Base-by-base conservation (phyloP, 371 early-diverging fungal species). In the Rhizopus microsporus region DNA sequence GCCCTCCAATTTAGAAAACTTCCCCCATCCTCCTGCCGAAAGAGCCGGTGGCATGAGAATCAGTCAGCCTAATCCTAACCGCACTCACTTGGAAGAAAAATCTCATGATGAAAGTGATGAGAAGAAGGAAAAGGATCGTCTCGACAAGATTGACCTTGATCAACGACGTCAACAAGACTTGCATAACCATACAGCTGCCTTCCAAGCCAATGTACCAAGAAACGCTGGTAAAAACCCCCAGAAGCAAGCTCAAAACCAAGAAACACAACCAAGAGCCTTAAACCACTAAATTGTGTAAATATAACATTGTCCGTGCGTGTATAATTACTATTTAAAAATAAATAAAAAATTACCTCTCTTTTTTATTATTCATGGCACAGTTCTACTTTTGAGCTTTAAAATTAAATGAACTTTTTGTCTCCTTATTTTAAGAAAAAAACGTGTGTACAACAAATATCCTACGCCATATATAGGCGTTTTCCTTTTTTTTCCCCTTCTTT, bases 1-100 rank as follows among this genome's bases (percentile, higher is more conserved):
- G 7, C 32, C 32, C 32, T 15, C 43, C n/a, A 54, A 44, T 44
- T 44, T 15, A 15, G 17, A 44, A 44, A 40, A 54, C 37, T 44
- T 45, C 7, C 43, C 56, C 5, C 38, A 45, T 31, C 31, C 53
- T 47, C 63, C 57, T 34, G 63, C 63, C 37, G 53, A 62, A 31
- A 52, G 35, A 39, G 67, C 62, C 1, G 67, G 67, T 52, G 67
- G 67, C 37, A 62, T 62, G 62, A 49, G 67, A 51, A 59, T 59
- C 15, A 67, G 59, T 53, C 43, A 54, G 29, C 59, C 67, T 23
- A 56, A 66, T 39, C 53, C 58, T 10, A 56, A 38, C 23, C 67
- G 63, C 32, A 49, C 51, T 56, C 43, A 51, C 10, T 56, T 67
- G 9, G 57, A 53, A 39, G 34, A 12, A 37, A 13, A 50, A 38